A percentile compares a stretch with the other conserved stretches of the same genome.
Conservation (phyloP, 768 basidiomycete genomes). For the Boletus bicolor region DNA sequence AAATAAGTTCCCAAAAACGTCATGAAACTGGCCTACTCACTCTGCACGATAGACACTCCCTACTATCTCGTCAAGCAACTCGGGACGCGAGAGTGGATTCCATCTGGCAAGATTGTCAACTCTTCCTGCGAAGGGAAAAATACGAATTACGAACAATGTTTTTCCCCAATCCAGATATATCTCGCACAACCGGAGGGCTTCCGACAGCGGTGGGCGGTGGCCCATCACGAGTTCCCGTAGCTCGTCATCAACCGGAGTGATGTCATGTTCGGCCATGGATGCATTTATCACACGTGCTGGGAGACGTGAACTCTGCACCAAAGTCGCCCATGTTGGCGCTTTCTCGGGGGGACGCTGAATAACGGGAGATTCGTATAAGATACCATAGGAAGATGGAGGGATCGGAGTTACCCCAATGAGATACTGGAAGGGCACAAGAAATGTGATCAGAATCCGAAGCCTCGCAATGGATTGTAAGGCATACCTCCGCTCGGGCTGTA, state of each 20-base stretch:
- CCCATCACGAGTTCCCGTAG: slow-evolving; percentile 44
- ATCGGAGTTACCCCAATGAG: slow-evolving; percentile 47
- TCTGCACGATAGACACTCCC: slow-evolving; percentile 50
- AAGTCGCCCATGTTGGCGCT: slow-evolving; percentile 10
- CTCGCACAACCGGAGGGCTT: slow-evolving; percentile 60
- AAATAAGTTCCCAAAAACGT: neutral
- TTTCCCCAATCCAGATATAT: slow-evolving; percentile 62
- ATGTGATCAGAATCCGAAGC: neutral
- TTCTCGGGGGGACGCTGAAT: slow-evolving; percentile 26
- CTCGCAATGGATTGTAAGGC: slow-evolving; percentile 11
- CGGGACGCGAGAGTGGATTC: slow-evolving; percentile 48
- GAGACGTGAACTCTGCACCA: slow-evolving; percentile 35
- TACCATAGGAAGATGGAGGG: neutral
- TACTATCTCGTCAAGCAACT: slow-evolving; percentile 57
- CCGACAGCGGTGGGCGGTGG: slow-evolving; percentile 52
- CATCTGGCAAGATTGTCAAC: slow-evolving; percentile 38
- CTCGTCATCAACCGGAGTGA: slow-evolving; percentile 30
- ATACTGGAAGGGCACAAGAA: slow-evolving; percentile 36
- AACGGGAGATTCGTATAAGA: neutral
- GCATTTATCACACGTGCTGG: slow-evolving; percentile 39
- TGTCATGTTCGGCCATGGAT: slow-evolving; percentile 33
- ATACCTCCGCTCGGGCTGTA: slow-evolving; percentile 67
- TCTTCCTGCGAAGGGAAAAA: neutral
- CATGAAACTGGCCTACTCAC: slow-evolving; percentile 31
- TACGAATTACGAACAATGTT: slow-evolving; percentile 44